Base-by-base conservation (phyloP, 208 protist species). In the Wallacemonas rigidus region DNA sequence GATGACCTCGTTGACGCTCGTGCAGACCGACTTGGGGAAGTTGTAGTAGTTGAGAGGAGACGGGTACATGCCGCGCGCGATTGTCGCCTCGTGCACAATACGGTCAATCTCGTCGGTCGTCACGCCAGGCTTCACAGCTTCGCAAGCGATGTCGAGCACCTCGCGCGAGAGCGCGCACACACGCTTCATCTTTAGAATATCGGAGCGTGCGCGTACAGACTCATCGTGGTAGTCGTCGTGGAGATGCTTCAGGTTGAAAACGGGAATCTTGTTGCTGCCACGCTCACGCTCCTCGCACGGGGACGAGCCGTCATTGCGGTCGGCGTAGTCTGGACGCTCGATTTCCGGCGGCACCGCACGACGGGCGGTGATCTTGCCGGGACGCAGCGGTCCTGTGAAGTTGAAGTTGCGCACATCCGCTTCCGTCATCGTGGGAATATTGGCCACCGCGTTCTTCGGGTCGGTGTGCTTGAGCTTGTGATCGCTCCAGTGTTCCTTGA, bases 11-110 rank as follows among this genome's bases (percentile, higher is more conserved):
- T 98, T 98, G 9, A 98, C 71, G 69, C 87, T 97, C 15, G 98
- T 99, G 85, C 98, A 99, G 48, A 97, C 93, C 36, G 96, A 98
- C 84, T 99, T 99, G 65, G 98, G 98, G 78, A 99, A 99, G 67
- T 90, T 88, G 80, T 98, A 94, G 81, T 99, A 99, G 82, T 99
- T 99, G 15, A 99, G 90, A 40, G 99, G 98, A 0, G 98, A 99
- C 11, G 99, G 99, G 80, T 99, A 99, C 76, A 96, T 96, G 55
- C 86, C 77, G 7, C 97, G 87, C 74, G 85, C 93, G 45, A 98
- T 89, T 11, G 88, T 95, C 8, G 91, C 91, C 56, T 98, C 90
- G 73, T 98, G 94, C 11, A 97, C 89, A 40, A 98, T 91, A 62
- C 83, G 86, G 82, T 99, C 98, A 57, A 99, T 94, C 76, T 99